Evolutionary conservation across 2,329 filamentous ascomycete genomes (phyloP).

Genomic region (Metarhizium rileyi): DNA sequence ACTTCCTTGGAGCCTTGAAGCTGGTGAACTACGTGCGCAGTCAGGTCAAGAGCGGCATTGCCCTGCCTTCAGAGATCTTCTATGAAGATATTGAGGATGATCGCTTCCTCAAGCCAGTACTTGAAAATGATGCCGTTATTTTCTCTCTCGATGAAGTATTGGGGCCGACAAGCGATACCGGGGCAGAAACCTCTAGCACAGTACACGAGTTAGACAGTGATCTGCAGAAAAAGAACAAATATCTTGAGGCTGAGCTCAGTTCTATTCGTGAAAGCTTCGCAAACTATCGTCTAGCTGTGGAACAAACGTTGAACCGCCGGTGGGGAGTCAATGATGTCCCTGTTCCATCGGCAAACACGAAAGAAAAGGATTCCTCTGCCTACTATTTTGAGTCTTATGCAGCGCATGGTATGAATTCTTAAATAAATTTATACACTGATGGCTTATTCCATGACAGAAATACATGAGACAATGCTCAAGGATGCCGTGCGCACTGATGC

Average conservation of each 20-base stretch:
- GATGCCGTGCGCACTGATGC: slow-evolving; percentile 80
- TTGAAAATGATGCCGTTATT: slow-evolving; percentile 84
- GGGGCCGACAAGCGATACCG: slow-evolving; percentile 26
- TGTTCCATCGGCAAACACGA: background rate
- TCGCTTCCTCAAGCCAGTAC: slow-evolving; percentile 67
- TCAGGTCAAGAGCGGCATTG: slow-evolving; percentile 31
- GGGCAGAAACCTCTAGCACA: slow-evolving; percentile 17
- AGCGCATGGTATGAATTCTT: slow-evolving; percentile 39
- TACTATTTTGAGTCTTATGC: slow-evolving; percentile 55
- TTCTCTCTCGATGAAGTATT: slow-evolving; percentile 75
- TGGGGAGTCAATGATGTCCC: slow-evolving; percentile 43
- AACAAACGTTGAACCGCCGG: slow-evolving; percentile 56
- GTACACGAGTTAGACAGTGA: slow-evolving; percentile 20
- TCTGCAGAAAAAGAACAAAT: slow-evolving; percentile 38
- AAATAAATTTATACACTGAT: background rate
- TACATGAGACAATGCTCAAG: slow-evolving; percentile 94
- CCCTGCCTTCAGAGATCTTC: slow-evolving; percentile 49
- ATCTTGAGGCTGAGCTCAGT: slow-evolving; percentile 52
- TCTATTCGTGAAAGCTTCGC: slow-evolving; percentile 51
- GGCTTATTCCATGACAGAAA: slow-evolving; percentile 41
- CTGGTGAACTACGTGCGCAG: slow-evolving; percentile 61
- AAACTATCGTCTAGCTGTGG: slow-evolving; percentile 55
- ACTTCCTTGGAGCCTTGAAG: slow-evolving; percentile 66
- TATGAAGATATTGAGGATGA: slow-evolving; percentile 63
- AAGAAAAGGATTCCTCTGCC: slow-evolving; percentile 24